These are phyloP conservation scores for Piloderma croceum DNA, from an alignment of 768 basidiomycete genomes.

Conservation along the genomic window DNA sequence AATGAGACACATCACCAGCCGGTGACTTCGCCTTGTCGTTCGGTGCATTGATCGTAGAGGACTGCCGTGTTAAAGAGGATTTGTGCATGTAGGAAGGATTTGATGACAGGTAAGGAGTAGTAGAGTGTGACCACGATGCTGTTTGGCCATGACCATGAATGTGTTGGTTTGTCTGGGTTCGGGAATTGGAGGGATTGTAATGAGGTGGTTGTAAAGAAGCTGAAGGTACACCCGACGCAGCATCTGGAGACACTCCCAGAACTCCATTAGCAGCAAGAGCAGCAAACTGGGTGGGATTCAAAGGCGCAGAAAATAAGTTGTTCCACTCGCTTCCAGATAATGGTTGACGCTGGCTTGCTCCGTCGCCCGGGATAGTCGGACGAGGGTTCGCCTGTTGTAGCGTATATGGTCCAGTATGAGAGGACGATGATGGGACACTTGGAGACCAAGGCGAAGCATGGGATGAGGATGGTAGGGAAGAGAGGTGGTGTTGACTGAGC, in stretches of 20 bases:
- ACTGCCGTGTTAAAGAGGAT: conserved; percentile 22
- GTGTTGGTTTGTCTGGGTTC: conserved; percentile 3
- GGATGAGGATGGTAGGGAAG: conserved; percentile 27
- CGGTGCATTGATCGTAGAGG: conserved; percentile 14
- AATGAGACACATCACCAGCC: too few species aligned
- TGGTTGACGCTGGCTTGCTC: conserved; percentile 13
- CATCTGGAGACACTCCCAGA: conserved; percentile 35
- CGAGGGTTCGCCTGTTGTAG: conserved; percentile 10
- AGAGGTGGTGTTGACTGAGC: conserved; percentile 24
- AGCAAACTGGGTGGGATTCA: conserved; percentile 56
- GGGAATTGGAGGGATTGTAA: conserved; percentile 16
- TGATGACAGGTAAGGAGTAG: conserved; percentile 19
- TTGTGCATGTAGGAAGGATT: conserved; percentile 16
- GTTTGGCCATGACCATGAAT: conserved; percentile 4
- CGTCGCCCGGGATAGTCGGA: conserved; percentile 12
- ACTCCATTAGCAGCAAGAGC: conserved; percentile 57
- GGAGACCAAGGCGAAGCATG: conserved; percentile 34
- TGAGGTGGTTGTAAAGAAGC: conserved; percentile 29
- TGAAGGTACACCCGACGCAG: conserved; percentile 35
- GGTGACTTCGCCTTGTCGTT: conserved; percentile 21
- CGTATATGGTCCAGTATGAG: conserved; percentile 15
- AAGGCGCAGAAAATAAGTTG: conserved; percentile 53
- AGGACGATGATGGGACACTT: conserved; percentile 19
- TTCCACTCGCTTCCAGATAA: conserved; percentile 42
- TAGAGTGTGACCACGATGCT: conserved; percentile 20